Percentiles rank a stretch among this genome's conserved stretches.
These are phyloP conservation scores for Lachnellula cervina DNA, from an alignment of 2,329 filamentous ascomycete species.

Conservation along the genomic window DNA sequence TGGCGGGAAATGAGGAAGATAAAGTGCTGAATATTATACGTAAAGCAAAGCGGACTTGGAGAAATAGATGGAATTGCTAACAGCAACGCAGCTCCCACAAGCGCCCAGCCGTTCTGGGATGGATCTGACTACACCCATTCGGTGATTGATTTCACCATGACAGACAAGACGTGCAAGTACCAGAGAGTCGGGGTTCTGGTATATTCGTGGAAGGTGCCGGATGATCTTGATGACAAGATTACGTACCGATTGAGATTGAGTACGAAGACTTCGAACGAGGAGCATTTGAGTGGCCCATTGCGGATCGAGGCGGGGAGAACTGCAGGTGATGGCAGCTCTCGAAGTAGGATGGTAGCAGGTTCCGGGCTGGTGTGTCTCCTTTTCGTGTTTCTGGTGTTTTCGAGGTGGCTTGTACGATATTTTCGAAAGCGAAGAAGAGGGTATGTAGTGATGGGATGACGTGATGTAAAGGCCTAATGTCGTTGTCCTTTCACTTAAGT, in stretches of 20 bases:
- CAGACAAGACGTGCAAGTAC: neutral
- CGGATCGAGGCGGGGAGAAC: neutral
- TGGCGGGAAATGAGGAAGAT: neutral
- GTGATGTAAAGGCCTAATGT: no score
- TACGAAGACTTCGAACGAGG: neutral
- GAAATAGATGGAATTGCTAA: neutral
- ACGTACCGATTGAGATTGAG: neutral
- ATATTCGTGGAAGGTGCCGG: neutral
- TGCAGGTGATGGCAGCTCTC: neutral
- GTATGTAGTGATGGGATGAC: no score
- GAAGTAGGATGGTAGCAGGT: neutral
- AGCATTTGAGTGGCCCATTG: neutral
- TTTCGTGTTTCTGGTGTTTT: neutral
- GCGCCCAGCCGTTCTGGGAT: neutral
- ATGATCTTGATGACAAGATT: neutral
- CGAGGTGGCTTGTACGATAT: no score
- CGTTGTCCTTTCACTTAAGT: no score
- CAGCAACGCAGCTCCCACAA: neutral
- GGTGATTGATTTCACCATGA: neutral
- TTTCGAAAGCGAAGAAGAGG: no score
- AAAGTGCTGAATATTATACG: neutral
- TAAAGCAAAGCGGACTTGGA: neutral
- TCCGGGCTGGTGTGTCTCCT: neutral
- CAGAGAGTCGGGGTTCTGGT: neutral
- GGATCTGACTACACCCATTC: neutral